Evolutionary conservation across 108 stramenopile species (phyloP), one percentile per base, ranked within the genome.

Genomic region (Conticribra weissflogii): DNA sequence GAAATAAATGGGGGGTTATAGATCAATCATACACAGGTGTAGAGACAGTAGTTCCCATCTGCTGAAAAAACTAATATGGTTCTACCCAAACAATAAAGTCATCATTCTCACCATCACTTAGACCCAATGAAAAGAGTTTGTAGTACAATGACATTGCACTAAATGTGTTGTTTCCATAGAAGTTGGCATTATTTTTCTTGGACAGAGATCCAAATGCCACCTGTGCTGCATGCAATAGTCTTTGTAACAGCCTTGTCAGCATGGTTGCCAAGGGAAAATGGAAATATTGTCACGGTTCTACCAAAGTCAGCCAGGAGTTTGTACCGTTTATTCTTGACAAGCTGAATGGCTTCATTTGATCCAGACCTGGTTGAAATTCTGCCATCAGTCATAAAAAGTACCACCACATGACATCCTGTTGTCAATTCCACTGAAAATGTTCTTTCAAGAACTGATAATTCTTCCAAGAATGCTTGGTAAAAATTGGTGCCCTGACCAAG

Each of bases 21-120:
- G 50, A 56, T 54, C 69, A 48, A 67, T 88, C 84, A 58, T 71
- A 88, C 0, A 85, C 87, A 33, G 85, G 87, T 28, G 74, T 83
- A 27, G 82, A 83, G 18, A 82, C 83, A n/a, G 85, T 84, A 16
- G 83, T 84, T 0, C 85, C 85, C 55, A 76, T 65, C 18, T 48
- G 41, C 23, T 56, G 57, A 28, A 23, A 27, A 60, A 69, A 84
- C 30, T 41, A 21, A 51, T 88, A 88, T 18, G 85, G 87, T n/a
- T 84, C 78, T 12, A 86, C 85, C 87, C 85, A 88, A 23, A 83
- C 77, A 23, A 50, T 44, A 34, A 86, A 88, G 25, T 86, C 52
- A 31, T 57, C 49, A 45, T 88, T 84, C 8, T 14, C 33, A 1
- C 34, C 83, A 17, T 66, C 71, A 2, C 74, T 69, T n/a, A 88